phyloP scores from a whole-genome alignment of 495 filamentous ascomycete genomes.

The Penicillium steckii region DNA sequence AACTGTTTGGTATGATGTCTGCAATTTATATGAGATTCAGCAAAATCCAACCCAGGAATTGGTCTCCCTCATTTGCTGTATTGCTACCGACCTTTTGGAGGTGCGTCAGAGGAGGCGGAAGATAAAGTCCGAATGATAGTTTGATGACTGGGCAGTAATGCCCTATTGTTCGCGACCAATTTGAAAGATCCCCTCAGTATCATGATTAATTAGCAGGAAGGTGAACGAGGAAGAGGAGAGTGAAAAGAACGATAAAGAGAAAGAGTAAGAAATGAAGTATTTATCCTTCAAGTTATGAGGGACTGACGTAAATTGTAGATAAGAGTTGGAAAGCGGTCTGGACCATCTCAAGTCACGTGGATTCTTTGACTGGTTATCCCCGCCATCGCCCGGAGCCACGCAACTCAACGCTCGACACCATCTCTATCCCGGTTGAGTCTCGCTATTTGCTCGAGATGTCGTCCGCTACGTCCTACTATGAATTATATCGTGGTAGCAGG shows the following conservation, averaged over 20 bases:
- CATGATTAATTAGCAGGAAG: background rate
- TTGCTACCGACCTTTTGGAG: slow-evolving; percentile 7
- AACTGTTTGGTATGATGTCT: background rate
- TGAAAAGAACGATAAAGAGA: background rate
- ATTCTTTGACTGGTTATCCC: slow-evolving; percentile 13
- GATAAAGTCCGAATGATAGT: slow-evolving; percentile 1
- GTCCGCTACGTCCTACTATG: slow-evolving; percentile 64
- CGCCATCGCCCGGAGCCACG: slow-evolving; percentile 7
- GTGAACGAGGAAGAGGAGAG: background rate
- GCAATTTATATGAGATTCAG: background rate
- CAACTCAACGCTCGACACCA: slow-evolving; percentile 22
- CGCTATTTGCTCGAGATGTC: slow-evolving; percentile 24
- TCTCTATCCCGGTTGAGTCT: slow-evolving; percentile 5
- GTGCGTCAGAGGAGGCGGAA: slow-evolving; percentile 1
- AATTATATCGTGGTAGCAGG: slow-evolving; percentile 97
- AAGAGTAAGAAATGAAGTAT: background rate
- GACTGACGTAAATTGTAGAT: slow-evolving; percentile 17
- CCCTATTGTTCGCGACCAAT: background rate
- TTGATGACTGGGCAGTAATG: background rate
- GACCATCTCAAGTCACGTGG: slow-evolving; percentile 9
- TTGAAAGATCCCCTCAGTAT: background rate
- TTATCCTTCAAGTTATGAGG: background rate
- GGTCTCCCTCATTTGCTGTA: background rate
- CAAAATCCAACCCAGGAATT: background rate
- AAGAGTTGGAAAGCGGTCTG: background rate